Percentiles rank a stretch among this genome's conserved stretches.
Evolutionary conservation across 1,284 basidiomycete genomes (phyloP).

Genomic region (Naganishia sp.): DNA sequence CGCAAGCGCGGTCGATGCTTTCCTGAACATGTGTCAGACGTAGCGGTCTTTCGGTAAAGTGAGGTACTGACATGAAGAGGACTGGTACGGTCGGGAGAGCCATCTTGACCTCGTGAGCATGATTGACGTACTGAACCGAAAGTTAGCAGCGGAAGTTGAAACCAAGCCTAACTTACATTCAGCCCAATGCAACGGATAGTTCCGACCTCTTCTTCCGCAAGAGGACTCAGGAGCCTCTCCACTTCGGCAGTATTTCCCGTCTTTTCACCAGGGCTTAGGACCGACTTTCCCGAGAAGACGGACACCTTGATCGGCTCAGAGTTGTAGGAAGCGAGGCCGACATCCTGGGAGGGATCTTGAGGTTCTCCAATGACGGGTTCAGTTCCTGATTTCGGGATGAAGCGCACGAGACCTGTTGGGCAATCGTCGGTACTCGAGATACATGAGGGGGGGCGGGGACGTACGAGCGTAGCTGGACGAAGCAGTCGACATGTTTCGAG

Average conservation of each 20-base stretch:
- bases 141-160: neutral
- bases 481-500: constrained; percentile 17
- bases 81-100: constrained; percentile 44
- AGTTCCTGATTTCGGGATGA: constrained; percentile 36
- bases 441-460: neutral
- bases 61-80: constrained; percentile 41
- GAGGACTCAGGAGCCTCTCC: constrained; percentile 45
- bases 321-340: constrained; percentile 49
- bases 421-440: neutral
- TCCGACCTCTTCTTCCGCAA: constrained; percentile 46
- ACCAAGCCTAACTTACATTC: constrained; percentile 41
- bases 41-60: neutral
- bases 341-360: constrained; percentile 47
- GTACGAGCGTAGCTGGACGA: constrained; percentile 17
- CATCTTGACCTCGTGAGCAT: constrained; percentile 50
- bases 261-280: constrained; percentile 46
- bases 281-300: constrained; percentile 43
- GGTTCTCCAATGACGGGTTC: constrained; percentile 47
- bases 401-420: constrained; percentile 47
- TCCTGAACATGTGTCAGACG: constrained; percentile 29
- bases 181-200: constrained; percentile 52
- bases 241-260: constrained; percentile 46
- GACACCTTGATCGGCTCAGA: constrained; percentile 42
- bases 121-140: constrained; percentile 46
- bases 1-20: constrained; percentile 43